Conservation (phyloP, 2,329 filamentous ascomycete species). For the Penicillium sp. region DNA sequence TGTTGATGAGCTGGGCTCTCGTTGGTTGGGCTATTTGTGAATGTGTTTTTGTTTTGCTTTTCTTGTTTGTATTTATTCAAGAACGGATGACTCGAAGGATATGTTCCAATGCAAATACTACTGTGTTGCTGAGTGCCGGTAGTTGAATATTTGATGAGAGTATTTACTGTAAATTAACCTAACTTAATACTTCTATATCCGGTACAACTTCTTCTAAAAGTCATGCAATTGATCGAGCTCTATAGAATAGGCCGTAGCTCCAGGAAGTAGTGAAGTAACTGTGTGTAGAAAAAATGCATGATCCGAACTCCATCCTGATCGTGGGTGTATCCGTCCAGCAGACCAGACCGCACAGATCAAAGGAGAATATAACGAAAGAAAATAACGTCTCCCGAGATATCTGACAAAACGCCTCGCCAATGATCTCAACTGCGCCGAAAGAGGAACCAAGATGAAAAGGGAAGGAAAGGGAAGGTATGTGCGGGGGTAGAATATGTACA, state of each 20-base stretch:
- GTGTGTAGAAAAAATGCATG: neutral
- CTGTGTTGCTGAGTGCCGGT: neutral
- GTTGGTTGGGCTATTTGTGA: neutral
- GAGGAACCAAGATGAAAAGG: neutral
- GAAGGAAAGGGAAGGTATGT: conserved; percentile 1
- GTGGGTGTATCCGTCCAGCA: conserved; percentile 17
- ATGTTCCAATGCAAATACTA: neutral
- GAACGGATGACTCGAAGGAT: neutral
- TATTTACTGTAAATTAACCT: no score
- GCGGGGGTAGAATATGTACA: conserved; percentile 24
- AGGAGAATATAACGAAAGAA: neutral
- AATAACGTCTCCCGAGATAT: conserved; percentile 9
- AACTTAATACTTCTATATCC: no score
- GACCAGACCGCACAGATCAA: neutral
- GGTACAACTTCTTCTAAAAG: neutral
- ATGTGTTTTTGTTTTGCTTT: neutral
- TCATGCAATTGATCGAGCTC: neutral
- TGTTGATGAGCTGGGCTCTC: neutral
- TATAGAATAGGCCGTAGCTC: neutral
- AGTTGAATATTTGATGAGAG: no score
- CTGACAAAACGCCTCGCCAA: conserved; percentile 25
- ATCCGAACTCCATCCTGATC: neutral
- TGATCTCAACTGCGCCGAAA: conserved; percentile 9
- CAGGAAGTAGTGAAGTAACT: conserved; percentile 1
- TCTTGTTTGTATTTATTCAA: neutral